A percentile compares a stretch with the other conserved stretches of the same genome.
These are phyloP conservation scores for Starmerella vaccinii DNA, from an alignment of 805 yeast species.

Conservation along the genomic window DNA sequence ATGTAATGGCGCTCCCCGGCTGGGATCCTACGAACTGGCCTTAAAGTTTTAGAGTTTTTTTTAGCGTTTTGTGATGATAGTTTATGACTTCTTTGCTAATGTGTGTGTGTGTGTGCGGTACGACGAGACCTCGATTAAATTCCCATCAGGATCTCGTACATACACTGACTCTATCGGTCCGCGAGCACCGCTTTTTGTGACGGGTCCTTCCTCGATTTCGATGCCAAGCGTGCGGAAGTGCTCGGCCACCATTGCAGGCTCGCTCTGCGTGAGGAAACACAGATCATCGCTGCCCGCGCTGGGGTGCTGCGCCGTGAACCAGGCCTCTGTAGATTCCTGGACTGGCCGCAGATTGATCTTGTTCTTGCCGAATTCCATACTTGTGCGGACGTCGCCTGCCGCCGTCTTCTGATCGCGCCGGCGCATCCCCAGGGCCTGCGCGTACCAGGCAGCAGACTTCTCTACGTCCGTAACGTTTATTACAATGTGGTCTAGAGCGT, in stretches of 20 bases:
- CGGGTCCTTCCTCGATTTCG: slow-evolving; percentile 6
- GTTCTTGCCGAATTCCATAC: slow-evolving; percentile 2
- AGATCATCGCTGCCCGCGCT: slow-evolving; percentile 4
- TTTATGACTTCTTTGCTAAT: neutral
- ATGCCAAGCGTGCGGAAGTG: neutral
- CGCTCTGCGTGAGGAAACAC: neutral
- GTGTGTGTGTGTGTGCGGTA: neutral
- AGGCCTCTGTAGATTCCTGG: neutral
- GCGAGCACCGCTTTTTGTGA: slow-evolving; percentile 1
- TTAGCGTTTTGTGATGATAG: neutral
- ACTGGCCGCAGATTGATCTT: slow-evolving; percentile 5
- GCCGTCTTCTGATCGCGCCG: neutral
- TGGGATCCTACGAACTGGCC: slow-evolving; percentile 33
- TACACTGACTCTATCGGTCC: slow-evolving; percentile 8
- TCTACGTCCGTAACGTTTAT: neutral
- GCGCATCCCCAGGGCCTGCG: neutral
- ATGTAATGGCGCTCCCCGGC: slow-evolving; percentile 27
- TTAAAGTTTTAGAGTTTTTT: neutral
- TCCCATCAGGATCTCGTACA: slow-evolving; percentile 5
- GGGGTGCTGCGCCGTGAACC: slow-evolving; percentile 3
- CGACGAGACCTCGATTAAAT: slow-evolving; percentile 7
- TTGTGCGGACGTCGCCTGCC: slow-evolving; percentile 2
- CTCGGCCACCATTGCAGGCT: neutral
- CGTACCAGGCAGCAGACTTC: neutral
- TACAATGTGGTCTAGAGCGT: neutral